Evolutionary conservation across 148 eudicot genomes (phyloP).

Genomic region (Agrostemma githago): DNA sequence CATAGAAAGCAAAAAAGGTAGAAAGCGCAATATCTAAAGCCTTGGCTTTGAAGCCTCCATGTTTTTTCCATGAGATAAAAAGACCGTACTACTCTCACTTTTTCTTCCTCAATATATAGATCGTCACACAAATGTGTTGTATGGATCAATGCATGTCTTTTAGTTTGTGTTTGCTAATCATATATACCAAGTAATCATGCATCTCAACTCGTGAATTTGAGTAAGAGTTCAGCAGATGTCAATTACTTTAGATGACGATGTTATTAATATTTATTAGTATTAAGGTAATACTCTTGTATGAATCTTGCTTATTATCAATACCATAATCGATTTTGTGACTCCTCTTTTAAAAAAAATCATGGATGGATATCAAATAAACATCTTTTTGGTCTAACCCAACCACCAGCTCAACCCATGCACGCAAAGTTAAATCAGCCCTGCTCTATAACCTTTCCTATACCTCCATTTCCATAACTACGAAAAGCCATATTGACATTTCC

Average conservation of each 20-base stretch:
- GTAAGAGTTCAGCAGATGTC: no score
- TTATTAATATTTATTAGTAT: no score
- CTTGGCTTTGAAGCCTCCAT: slow-evolving; percentile 27
- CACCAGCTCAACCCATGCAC: not conserved
- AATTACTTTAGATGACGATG: no score
- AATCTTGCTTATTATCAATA: no score
- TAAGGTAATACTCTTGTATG: no score
- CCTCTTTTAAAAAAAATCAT: no score
- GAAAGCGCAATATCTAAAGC: slow-evolving; percentile 28
- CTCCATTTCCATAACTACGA: not conserved
- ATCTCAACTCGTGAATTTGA: no score
- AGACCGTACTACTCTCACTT: slow-evolving; percentile 1
- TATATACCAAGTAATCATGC: no score
- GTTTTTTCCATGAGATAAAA: slow-evolving; percentile 19
- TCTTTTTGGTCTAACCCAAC: not conserved
- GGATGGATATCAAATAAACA: not conserved
- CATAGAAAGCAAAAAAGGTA: slow-evolving; percentile 20
- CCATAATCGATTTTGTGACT: no score
- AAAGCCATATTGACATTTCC: slow-evolving; percentile 10
- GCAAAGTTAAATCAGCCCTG: slow-evolving; percentile 4
- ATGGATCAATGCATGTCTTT: not conserved
- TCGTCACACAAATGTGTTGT: slow-evolving; percentile 18
- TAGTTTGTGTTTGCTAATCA: no score
- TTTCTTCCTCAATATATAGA: not conserved
- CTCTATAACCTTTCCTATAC: slow-evolving; percentile 9